A percentile compares a stretch with the other conserved stretches of the same genome.
Conservation (phyloP, 2,329 filamentous ascomycete species). For the Dryadomyces quercivorus region DNA sequence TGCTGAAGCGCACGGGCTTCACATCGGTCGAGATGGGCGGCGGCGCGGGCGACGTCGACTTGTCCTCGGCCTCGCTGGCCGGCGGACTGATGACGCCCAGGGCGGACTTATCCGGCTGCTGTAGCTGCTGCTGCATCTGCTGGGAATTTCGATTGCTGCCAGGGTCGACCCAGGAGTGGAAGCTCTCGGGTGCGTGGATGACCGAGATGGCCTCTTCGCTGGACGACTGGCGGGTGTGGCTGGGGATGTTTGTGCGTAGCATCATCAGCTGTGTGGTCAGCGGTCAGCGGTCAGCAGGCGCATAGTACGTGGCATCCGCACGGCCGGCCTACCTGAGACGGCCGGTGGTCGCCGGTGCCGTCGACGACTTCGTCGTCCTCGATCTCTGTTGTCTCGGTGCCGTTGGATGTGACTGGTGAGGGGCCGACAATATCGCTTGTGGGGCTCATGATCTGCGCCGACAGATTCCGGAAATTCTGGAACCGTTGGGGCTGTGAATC, state of each 20-base stretch:
- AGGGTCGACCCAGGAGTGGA: constrained; percentile 59
- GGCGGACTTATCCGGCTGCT: constrained; percentile 10
- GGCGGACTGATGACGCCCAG: constrained; percentile 24
- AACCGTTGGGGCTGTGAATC: constrained; percentile 40
- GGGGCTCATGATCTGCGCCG: constrained; percentile 46
- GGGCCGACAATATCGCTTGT: constrained; percentile 63
- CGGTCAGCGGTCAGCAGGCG: too few relatives aligned
- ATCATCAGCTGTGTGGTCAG: constrained; percentile 29
- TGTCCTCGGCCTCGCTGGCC: constrained; percentile 21
- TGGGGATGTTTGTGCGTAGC: constrained; percentile 44
- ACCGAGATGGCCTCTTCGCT: constrained; percentile 78
- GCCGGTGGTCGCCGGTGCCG: too few relatives aligned
- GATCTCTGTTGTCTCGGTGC: constrained; percentile 72
- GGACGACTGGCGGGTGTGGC: constrained; percentile 42
- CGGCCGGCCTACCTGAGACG: not conserved
- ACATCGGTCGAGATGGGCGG: constrained; percentile 68
- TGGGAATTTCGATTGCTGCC: not conserved
- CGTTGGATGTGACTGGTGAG: constrained; percentile 75
- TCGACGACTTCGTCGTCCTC: constrained; percentile 51
- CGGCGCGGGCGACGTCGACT: constrained; percentile 29
- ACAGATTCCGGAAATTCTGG: constrained; percentile 32
- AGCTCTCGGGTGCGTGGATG: constrained; percentile 80
- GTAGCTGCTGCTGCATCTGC: too few relatives aligned
- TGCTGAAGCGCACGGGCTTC: constrained; percentile 49
- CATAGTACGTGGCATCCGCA: too few relatives aligned